phyloP scores from a whole-genome alignment of 176 grass and related monocot genomes.

The Ampelocalamus luodianensis region DNA sequence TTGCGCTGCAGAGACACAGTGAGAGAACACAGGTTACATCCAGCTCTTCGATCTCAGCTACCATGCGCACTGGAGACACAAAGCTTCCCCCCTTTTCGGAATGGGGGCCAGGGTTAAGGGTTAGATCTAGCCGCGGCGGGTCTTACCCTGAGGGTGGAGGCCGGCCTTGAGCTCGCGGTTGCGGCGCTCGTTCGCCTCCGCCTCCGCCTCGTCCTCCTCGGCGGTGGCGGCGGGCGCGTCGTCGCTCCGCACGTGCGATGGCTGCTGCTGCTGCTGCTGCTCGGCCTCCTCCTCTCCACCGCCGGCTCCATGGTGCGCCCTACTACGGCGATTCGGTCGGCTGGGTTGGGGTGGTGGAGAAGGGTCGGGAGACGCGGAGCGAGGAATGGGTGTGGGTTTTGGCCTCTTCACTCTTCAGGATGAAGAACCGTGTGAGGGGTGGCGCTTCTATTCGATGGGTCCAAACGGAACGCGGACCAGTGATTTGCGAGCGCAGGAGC shows the following conservation, averaged over 20 bases:
- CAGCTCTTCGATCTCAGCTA: background rate
- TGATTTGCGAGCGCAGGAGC: too few species aligned
- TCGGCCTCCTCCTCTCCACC: conserved; percentile 46
- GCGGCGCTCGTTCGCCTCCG: conserved; percentile 73
- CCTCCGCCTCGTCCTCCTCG: conserved; percentile 51
- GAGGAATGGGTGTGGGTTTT: background rate
- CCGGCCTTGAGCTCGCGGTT: conserved; percentile 80
- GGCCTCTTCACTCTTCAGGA: too few species aligned
- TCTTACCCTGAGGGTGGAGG: conserved; percentile 88
- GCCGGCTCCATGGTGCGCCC: conserved; percentile 36
- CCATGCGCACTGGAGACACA: background rate
- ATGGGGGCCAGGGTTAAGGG: background rate
- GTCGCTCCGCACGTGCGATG: conserved; percentile 34
- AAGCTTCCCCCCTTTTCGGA: background rate
- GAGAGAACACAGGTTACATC: conserved; percentile 5
- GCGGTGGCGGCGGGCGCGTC: conserved; percentile 19
- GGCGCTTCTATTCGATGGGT: background rate
- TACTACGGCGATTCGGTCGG: conserved; percentile 38
- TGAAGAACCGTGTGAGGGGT: background rate
- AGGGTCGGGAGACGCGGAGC: conserved; percentile 10
- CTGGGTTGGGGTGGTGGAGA: conserved; percentile 21
- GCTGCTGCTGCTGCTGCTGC: conserved; percentile 50
- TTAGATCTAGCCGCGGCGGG: conserved; percentile 44
- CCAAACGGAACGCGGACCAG: too few species aligned
- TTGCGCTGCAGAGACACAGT: conserved; percentile 60